A percentile compares a stretch with the other conserved stretches of the same genome.
Conservation (phyloP, 2,329 filamentous ascomycete genomes). For the Didymella sp. region DNA sequence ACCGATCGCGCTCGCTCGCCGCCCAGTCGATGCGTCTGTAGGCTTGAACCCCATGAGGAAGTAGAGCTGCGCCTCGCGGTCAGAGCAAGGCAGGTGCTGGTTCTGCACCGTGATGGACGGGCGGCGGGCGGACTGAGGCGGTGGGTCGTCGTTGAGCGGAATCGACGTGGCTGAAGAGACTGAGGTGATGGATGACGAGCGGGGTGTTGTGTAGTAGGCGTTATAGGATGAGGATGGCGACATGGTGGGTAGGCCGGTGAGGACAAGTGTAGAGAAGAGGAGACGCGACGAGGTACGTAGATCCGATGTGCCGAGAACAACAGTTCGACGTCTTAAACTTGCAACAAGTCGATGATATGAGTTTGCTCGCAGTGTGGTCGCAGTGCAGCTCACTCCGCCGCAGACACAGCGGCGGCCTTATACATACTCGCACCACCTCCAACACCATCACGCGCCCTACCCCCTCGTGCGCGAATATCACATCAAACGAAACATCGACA, state of each 20-base stretch:
- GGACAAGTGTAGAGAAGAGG: background rate
- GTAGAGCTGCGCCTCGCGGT: slow-evolving; percentile 34
- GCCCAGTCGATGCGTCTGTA: background rate
- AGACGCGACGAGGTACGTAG: background rate
- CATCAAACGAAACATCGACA: too few relatives aligned
- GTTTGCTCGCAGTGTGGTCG: background rate
- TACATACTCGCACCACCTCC: background rate
- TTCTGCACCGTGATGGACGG: slow-evolving; percentile 19
- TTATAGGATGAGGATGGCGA: background rate
- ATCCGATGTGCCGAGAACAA: background rate
- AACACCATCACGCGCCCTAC: slow-evolving; percentile 21
- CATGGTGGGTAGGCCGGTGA: background rate
- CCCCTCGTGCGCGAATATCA: slow-evolving; percentile 19
- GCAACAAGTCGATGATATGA: background rate
- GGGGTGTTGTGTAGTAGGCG: background rate
- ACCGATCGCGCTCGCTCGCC: background rate
- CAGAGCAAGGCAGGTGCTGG: slow-evolving; percentile 17
- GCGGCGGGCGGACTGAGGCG: background rate
- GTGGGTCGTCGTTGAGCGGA: background rate
- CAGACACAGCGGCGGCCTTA: background rate
- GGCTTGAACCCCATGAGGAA: slow-evolving; percentile 37
- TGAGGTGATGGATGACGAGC: slow-evolving; percentile 9
- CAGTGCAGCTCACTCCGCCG: background rate
- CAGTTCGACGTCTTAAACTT: background rate
- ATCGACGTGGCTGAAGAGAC: slow-evolving; percentile 5